Percentiles rank a stretch among this genome's conserved stretches.
Conservation (phyloP, 805 yeast genomes). For the Tetrapisispora nanseiensis region DNA sequence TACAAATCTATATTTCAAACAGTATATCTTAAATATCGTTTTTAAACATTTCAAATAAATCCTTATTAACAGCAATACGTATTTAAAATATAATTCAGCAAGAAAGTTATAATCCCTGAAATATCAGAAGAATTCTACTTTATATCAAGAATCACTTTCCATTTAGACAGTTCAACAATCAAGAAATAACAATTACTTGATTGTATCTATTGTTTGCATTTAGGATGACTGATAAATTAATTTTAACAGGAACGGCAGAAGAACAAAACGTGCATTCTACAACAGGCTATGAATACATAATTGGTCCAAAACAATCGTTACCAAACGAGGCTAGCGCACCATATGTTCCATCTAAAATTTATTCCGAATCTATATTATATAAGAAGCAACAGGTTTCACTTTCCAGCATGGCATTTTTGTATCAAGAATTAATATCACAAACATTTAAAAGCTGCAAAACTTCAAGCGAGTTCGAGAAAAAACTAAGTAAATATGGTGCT, state of each 20-base stretch:
- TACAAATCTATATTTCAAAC: too few species aligned
- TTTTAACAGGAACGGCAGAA: slow-evolving; percentile 20
- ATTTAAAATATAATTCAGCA: too few species aligned
- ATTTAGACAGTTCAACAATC: too few species aligned
- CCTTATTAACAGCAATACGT: too few species aligned
- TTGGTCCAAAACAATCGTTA: slow-evolving; percentile 24
- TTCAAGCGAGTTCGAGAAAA: slow-evolving; percentile 50
- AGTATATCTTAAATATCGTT: too few species aligned
- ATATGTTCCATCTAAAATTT: slow-evolving; percentile 15
- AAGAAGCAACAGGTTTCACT: slow-evolving; percentile 45
- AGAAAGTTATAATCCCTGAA: too few species aligned
- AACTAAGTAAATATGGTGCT: slow-evolving; percentile 65
- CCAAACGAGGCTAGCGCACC: slow-evolving; percentile 16
- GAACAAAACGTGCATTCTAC: slow-evolving; percentile 5
- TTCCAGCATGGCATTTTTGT: slow-evolving; percentile 58
- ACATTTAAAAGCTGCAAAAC: slow-evolving; percentile 51
- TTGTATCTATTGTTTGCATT: too few species aligned
- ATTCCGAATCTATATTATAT: slow-evolving; percentile 18
- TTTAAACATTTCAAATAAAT: too few species aligned
- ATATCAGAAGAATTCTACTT: too few species aligned
- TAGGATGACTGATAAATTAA: slow-evolving; percentile 20
- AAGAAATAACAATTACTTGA: too few species aligned
- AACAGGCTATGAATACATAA: slow-evolving; percentile 24
- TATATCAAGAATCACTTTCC: too few species aligned
- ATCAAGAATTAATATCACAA: slow-evolving; percentile 61